phyloP scores from a whole-genome alignment of 495 filamentous ascomycete genomes.

The Talaromyces thailandensis region DNA sequence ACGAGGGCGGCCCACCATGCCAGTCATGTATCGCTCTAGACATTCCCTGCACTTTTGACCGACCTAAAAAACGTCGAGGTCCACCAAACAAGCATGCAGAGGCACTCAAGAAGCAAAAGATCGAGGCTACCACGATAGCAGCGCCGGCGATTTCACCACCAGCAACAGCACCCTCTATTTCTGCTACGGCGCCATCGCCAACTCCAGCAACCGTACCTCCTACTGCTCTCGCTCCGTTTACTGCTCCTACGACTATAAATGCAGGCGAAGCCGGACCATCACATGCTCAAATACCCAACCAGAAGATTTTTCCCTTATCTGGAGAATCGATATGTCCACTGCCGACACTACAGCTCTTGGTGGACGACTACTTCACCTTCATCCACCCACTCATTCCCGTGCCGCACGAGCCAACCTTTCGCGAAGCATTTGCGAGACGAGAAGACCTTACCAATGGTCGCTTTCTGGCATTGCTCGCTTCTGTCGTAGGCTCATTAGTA shows the following conservation, averaged over 20 bases:
- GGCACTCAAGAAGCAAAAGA: slow-evolving; percentile 60
- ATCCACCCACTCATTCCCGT: slow-evolving; percentile 82
- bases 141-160: background rate
- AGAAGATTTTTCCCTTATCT: slow-evolving; percentile 17
- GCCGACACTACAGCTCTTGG: slow-evolving; percentile 52
- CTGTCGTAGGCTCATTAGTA: slow-evolving; percentile 70
- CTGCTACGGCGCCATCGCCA: slow-evolving; percentile 15
- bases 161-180: slow-evolving; percentile 9
- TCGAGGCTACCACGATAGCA: slow-evolving; percentile 23
- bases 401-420: slow-evolving; percentile 80
- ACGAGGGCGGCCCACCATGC: slow-evolving; percentile 71
- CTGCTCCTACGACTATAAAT: slow-evolving; percentile 15
- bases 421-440: slow-evolving; percentile 56
- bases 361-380: slow-evolving; percentile 87
- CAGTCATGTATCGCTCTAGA: slow-evolving; percentile 67
- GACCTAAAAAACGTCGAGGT: slow-evolving; percentile 70
- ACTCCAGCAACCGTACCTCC: slow-evolving; percentile 13
- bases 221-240: slow-evolving; percentile 24
- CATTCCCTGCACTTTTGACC: slow-evolving; percentile 75
- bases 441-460: slow-evolving; percentile 59
- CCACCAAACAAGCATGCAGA: slow-evolving; percentile 83
- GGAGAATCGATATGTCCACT: slow-evolving; percentile 71
- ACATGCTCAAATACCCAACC: slow-evolving; percentile 3
- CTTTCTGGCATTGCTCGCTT: slow-evolving; percentile 70
- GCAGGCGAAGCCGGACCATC: slow-evolving; percentile 12